Percentiles rank a stretch among this genome's conserved stretches.
Conservation (phyloP, 1,284 basidiomycete genomes). For the Cryptococcus sp. region DNA sequence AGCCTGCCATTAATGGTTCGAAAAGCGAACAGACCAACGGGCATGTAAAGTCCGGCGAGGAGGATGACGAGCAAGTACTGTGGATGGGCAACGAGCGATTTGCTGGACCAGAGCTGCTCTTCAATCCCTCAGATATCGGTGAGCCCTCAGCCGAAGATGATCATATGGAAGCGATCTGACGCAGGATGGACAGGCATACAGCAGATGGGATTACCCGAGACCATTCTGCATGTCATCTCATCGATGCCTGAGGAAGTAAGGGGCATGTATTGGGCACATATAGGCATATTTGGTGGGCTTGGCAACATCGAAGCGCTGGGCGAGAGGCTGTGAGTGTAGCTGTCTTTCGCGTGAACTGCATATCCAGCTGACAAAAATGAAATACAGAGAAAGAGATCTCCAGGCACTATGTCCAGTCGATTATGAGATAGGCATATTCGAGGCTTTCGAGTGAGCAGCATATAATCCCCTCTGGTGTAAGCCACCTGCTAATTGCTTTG, state of each 20-base stretch:
- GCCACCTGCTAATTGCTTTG: not conserved
- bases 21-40: not conserved
- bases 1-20: slow-evolving; percentile 4
- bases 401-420: slow-evolving; percentile 75
- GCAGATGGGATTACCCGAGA: slow-evolving; percentile 74
- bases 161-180: slow-evolving; percentile 3
- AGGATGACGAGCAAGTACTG: slow-evolving; percentile 72
- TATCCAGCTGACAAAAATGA: slow-evolving; percentile 3
- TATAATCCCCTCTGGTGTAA: not conserved
- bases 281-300: slow-evolving; percentile 83
- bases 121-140: slow-evolving; percentile 87
- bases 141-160: slow-evolving; percentile 29
- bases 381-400: slow-evolving; percentile 61
- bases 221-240: slow-evolving; percentile 73
- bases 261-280: slow-evolving; percentile 92
- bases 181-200: slow-evolving; percentile 63
- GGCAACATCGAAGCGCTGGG: slow-evolving; percentile 73
- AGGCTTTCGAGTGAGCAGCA: slow-evolving; percentile 68
- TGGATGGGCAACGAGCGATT: slow-evolving; percentile 88
- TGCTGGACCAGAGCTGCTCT: slow-evolving; percentile 82
- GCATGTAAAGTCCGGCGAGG: slow-evolving; percentile 11
- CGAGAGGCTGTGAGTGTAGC: slow-evolving; percentile 63
- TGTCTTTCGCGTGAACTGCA: not conserved
- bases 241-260: slow-evolving; percentile 73
- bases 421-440: slow-evolving; percentile 69